phyloP scores from a whole-genome alignment of 169 alveolate genomes.

The Plasmodium vinckei region DNA sequence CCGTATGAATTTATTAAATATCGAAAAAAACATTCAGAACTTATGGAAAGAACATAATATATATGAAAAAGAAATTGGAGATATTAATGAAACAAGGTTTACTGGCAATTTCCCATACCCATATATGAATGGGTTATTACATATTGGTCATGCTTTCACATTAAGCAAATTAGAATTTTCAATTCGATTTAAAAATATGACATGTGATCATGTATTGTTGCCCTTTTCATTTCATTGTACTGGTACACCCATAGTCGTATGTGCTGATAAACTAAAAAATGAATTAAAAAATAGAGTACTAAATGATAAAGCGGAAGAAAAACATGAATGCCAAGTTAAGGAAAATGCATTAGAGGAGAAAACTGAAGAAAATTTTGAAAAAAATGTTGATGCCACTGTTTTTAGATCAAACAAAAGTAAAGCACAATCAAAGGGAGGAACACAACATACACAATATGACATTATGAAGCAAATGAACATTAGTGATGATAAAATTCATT shows the following conservation, averaged over 20 bases:
- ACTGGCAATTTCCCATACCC: constrained; percentile 99
- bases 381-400: constrained; percentile 76
- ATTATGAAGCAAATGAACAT: constrained; percentile 94
- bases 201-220: constrained; percentile 95
- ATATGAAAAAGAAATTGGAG: constrained; percentile 90
- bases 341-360: neutral
- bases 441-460: constrained; percentile 90
- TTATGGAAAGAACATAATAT: constrained; percentile 91
- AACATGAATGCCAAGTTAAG: neutral
- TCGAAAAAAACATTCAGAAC: constrained; percentile 90
- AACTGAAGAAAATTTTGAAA: neutral
- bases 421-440: constrained; percentile 90
- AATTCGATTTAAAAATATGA: constrained; percentile 95
- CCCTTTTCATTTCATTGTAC: constrained; percentile 99
- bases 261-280: constrained; percentile 93
- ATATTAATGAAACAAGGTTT: constrained; percentile 90
- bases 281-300: constrained; percentile 84
- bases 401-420: constrained; percentile 89
- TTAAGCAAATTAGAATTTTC: constrained; percentile 97
- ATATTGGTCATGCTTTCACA: constrained; percentile 99
- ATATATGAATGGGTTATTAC: constrained; percentile 99
- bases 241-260: constrained; percentile 98
- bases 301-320: neutral
- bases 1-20: constrained; percentile 91
- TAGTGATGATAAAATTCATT: constrained; percentile 94